phyloP scores from a whole-genome alignment of 1,139 yeast genomes.

The Blastobotrys indianensis region DNA sequence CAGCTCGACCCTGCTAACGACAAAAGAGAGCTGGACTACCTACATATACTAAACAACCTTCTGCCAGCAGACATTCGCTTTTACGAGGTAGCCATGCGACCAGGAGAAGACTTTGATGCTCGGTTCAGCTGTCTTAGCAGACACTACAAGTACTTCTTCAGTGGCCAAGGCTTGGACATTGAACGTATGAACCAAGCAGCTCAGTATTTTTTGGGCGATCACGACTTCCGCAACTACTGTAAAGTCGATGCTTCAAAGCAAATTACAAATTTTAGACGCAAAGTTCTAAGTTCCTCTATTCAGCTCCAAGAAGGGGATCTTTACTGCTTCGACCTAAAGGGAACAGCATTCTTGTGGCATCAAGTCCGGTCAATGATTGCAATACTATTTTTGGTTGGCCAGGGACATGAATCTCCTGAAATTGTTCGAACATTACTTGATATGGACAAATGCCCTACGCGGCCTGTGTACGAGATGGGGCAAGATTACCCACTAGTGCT shows the following conservation, averaged over 20 bases:
- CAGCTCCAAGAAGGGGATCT: slow-evolving; percentile 20
- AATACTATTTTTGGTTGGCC: slow-evolving; percentile 72
- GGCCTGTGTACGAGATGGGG: slow-evolving; percentile 87
- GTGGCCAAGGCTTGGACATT: slow-evolving; percentile 49
- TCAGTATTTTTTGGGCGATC: slow-evolving; percentile 55
- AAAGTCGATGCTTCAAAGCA: slow-evolving; percentile 93
- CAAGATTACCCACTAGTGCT: slow-evolving; percentile 84
- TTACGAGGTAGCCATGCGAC: slow-evolving; percentile 77
- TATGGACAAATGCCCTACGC: slow-evolving; percentile 51
- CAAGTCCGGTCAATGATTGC: slow-evolving; percentile 97
- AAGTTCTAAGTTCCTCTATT: slow-evolving; percentile 37
- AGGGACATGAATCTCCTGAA: slow-evolving; percentile 56
- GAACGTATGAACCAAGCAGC: slow-evolving; percentile 71
- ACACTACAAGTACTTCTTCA: slow-evolving; percentile 80
- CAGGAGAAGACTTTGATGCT: slow-evolving; percentile 82
- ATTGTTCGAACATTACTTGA: slow-evolving; percentile 58
- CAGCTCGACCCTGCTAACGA: slow-evolving; percentile 56
- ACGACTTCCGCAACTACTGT: slow-evolving; percentile 92
- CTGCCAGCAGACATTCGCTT: slow-evolving; percentile 77
- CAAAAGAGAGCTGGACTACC: slow-evolving; percentile 64
- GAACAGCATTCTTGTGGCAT: slow-evolving; percentile 95
- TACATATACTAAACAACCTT: slow-evolving; percentile 65
- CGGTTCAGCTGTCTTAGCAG: slow-evolving; percentile 80
- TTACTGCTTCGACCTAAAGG: slow-evolving; percentile 71
- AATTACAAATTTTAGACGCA: slow-evolving; percentile 65